Evolutionary conservation across 192 early-diverging fungal genomes (phyloP).

Genomic region (Coemansia sp.): DNA sequence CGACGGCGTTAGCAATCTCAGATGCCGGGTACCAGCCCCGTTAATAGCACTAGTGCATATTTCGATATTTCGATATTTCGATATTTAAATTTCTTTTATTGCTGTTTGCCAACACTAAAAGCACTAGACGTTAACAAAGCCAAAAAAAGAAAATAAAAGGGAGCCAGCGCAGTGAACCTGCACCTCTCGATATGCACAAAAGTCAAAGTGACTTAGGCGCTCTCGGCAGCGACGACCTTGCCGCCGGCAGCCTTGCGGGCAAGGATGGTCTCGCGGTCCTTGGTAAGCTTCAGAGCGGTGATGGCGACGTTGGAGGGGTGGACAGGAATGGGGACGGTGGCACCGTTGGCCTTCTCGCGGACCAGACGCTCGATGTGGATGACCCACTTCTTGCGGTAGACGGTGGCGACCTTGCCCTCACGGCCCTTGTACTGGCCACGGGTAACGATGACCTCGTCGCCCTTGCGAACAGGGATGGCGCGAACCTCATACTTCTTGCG

Average conservation of each 20-base stretch:
- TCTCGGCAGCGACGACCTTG: conserved; percentile 33
- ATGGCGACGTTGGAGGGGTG: conserved; percentile 99
- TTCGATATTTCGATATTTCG: no score
- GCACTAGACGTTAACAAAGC: no score
- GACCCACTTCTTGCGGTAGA: conserved; percentile 99
- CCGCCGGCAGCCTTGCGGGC: conserved; percentile 74
- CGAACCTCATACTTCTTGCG: conserved; percentile 95
- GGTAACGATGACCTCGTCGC: conserved; percentile 95
- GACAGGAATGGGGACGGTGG: conserved; percentile 85
- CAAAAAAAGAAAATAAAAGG: no score
- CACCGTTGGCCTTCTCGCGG: conserved; percentile 97
- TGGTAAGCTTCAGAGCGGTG: conserved; percentile 93
- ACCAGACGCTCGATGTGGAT: conserved; percentile 97
- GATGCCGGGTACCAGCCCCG: no score
- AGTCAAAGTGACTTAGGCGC: conserved; percentile 23
- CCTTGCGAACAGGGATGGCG: conserved; percentile 94
- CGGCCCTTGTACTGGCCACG: conserved; percentile 96
- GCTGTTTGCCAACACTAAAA: no score
- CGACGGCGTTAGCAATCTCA: background rate
- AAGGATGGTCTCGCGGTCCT: conserved; percentile 89
- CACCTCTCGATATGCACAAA: no score
- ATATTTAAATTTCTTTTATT: background rate
- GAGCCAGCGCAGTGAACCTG: no score
- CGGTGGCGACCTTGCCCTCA: conserved; percentile 92
- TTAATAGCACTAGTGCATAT: no score